These are phyloP conservation scores for Brassica carinata DNA, from an alignment of 345 rosid genomes.

Conservation along the genomic window DNA sequence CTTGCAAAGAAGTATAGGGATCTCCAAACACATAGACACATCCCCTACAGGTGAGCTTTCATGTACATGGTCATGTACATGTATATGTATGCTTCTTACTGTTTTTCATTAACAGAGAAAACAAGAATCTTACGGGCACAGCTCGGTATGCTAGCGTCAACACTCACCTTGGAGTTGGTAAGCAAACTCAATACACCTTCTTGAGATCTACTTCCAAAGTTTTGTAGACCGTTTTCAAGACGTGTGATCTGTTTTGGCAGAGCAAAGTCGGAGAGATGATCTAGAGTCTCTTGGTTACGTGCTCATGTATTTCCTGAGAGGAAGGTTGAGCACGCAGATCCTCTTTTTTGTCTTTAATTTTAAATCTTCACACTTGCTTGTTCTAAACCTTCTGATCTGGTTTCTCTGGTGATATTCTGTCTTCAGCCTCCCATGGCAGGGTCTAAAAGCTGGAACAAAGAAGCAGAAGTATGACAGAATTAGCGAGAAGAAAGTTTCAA, in stretches of 20 bases:
- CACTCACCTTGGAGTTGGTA: slow-evolving; percentile 86
- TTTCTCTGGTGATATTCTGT: slow-evolving; percentile 16
- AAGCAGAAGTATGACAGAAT: slow-evolving; percentile 90
- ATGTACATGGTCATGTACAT: not conserved
- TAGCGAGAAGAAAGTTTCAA: slow-evolving; percentile 85
- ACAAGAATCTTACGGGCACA: slow-evolving; percentile 87
- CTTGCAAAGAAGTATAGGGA: slow-evolving; percentile 92
- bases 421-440: slow-evolving; percentile 93
- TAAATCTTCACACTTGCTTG: not conserved
- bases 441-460: slow-evolving; percentile 84
- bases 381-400: slow-evolving; percentile 20
- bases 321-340: slow-evolving; percentile 56
- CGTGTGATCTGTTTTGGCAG: slow-evolving; percentile 39
- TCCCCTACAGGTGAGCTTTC: slow-evolving; percentile 66
- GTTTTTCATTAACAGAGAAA: slow-evolving; percentile 54
- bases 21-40: slow-evolving; percentile 89
- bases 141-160: slow-evolving; percentile 93
- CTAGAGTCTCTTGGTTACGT: slow-evolving; percentile 89
- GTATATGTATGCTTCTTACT: not conserved
- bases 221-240: slow-evolving; percentile 4
- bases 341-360: not conserved
- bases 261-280: slow-evolving; percentile 95
- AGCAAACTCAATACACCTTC: slow-evolving; percentile 26
- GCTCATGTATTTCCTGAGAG: slow-evolving; percentile 84
- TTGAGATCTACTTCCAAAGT: not conserved